Percentiles rank a stretch among this genome's conserved stretches.
Evolutionary conservation across 208 protist genomes (phyloP).

Genomic region (Angomonas deanei): DNA sequence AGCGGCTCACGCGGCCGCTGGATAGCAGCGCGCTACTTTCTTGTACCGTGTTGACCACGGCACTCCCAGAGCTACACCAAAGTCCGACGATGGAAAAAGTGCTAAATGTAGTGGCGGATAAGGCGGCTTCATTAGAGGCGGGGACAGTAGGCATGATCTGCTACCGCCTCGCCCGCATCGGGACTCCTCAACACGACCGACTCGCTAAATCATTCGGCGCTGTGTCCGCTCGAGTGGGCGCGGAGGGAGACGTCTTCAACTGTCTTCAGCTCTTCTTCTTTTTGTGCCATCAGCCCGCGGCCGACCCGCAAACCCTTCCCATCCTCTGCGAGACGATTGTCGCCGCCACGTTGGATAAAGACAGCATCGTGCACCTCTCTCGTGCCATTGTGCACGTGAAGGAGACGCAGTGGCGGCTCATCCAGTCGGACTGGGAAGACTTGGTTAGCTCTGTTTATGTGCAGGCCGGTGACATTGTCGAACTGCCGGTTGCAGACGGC

Average conservation of each 20-base stretch:
- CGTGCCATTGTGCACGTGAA: conserved; percentile 38
- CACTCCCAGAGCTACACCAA: conserved; percentile 33
- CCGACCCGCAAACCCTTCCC: conserved; percentile 41
- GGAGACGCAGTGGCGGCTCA: conserved; percentile 14
- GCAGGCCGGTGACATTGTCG: conserved; percentile 35
- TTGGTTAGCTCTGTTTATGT: conserved; percentile 28
- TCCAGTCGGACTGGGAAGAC: conserved; percentile 38
- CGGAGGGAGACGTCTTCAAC: conserved; percentile 56
- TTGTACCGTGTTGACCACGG: conserved; percentile 13
- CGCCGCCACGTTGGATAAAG: conserved; percentile 46
- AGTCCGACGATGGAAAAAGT: conserved; percentile 19
- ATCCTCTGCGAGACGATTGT: conserved; percentile 68
- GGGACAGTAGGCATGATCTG: conserved; percentile 41
- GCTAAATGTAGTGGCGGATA: conserved; percentile 25
- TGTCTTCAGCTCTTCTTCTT: conserved; percentile 61
- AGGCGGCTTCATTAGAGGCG: conserved; percentile 31
- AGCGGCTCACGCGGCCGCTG: conserved; percentile 18
- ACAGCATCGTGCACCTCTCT: conserved; percentile 35
- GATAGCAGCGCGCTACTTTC: not conserved
- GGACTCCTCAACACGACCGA: conserved; percentile 16
- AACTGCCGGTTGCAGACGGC: conserved; percentile 28
- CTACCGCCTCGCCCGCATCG: conserved; percentile 39
- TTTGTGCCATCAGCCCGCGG: conserved; percentile 46
- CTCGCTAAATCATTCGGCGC: conserved; percentile 49
- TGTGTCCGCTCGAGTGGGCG: conserved; percentile 55